Base-by-base conservation (phyloP, 1,284 basidiomycete species). In the Paramarasmius palmivorus region DNA sequence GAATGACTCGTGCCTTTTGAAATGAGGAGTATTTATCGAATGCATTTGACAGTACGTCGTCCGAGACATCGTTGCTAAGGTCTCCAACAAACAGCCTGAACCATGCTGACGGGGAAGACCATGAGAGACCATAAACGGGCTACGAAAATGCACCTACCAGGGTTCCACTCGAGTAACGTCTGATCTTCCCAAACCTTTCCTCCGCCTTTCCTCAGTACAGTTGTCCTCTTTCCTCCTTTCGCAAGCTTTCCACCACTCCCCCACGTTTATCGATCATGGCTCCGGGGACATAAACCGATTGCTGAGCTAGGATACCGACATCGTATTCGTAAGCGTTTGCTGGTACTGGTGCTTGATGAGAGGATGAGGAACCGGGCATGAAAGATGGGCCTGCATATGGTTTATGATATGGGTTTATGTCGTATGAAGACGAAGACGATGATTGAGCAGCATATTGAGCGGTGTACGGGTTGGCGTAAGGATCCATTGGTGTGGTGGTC, bases 141-240 rank as follows among this genome's bases (percentile, higher is more conserved):
- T 34, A 37, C 12, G 26, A 53, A 52, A 29, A 12, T 26, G 4
- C 5, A 81, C 92, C 68, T 66, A 96, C 95, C 85, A 44, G 97
- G 91, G 73, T 95, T 97, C 97, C 97, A 99, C 59, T 99, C 97
- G 15, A 99, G 73, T 50, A 99, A 75, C 2, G 94, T 97, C 69
- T 93, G 92, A 70, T 99, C 97, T 71, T 99, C 97, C 95, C 96
- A 99, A 14, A 93, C 85, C 71, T 95, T 94, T 19, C 97, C 97
- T 46, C 82, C 95, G 1, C 94, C 96, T 69, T 97, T 97, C 35
- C 97, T 81, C 49, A 99, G 72, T 9, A 99, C 97, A 3, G 97
- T 99, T 48, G 88, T 89, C 45, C 97, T 79, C 72, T 95, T 97
- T 45, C 95, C 93, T 52, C 93, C 93, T 68, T 93, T 93, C 1